These are phyloP conservation scores for Boletus rex-veris DNA, from an alignment of 768 basidiomycete species.

Conservation along the genomic window DNA sequence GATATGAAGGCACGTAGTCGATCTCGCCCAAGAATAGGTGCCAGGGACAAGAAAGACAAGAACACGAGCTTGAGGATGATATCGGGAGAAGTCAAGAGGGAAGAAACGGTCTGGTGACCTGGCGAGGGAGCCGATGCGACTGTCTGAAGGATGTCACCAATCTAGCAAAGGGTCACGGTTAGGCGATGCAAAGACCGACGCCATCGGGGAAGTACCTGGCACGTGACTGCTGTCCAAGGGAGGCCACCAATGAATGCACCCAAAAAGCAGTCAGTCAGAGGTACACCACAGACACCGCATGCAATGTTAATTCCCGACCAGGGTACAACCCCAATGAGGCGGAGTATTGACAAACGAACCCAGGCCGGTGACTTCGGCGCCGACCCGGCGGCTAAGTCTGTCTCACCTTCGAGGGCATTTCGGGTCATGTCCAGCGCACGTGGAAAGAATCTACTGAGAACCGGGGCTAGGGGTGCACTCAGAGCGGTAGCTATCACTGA, in stretches of 20 bases:
- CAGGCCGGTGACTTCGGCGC: constrained; percentile 49
- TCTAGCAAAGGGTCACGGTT: constrained; percentile 40
- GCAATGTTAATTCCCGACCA: constrained; percentile 98
- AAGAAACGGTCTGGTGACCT: constrained; percentile 75
- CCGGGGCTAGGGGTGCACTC: constrained; percentile 78
- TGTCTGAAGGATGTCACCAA: constrained; percentile 84
- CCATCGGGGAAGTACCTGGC: constrained; percentile 54
- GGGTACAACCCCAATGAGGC: constrained; percentile 89
- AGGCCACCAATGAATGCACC: constrained; percentile 81
- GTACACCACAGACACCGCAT: constrained; percentile 86
- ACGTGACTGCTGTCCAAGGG: constrained; percentile 91
- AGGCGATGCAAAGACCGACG: constrained; percentile 13
- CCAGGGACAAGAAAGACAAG: constrained; percentile 78
- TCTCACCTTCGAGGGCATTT: constrained; percentile 68
- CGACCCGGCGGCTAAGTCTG: constrained; percentile 40
- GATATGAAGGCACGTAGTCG: constrained; percentile 57
- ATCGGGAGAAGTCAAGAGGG: constrained; percentile 77
- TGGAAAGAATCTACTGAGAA: constrained; percentile 78
- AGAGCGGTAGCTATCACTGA: constrained; percentile 80
- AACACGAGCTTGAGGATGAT: constrained; percentile 82
- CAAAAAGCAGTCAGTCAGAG: constrained; percentile 67
- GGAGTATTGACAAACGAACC: constrained; percentile 83
- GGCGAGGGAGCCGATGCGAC: constrained; percentile 71
- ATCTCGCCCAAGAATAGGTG: constrained; percentile 79
- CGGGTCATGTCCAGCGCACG: constrained; percentile 83